These are phyloP conservation scores for Ophiostoma sp. DNA, from an alignment of 2,329 filamentous ascomycete species.

Conservation along the genomic window DNA sequence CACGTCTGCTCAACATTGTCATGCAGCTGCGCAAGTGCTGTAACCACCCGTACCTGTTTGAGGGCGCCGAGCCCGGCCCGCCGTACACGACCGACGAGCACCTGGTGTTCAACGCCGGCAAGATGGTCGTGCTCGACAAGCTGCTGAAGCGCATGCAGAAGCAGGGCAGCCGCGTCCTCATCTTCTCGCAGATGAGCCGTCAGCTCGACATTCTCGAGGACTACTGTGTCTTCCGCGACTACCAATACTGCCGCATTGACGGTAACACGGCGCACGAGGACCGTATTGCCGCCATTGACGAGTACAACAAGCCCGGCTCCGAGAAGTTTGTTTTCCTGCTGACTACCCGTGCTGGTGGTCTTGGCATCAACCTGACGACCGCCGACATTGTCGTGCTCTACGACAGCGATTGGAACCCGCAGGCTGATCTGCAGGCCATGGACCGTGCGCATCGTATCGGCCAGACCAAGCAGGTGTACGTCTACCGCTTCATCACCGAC, in stretches of 20 bases:
- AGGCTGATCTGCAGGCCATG: slow-evolving; percentile 98
- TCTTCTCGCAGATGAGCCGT: slow-evolving; percentile 99
- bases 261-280: slow-evolving; percentile 96
- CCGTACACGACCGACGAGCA: slow-evolving; percentile 99
- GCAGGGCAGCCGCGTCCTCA: slow-evolving; percentile 91
- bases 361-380: slow-evolving; percentile 93
- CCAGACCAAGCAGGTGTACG: slow-evolving; percentile 95
- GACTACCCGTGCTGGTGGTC: slow-evolving; percentile 90
- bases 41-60: slow-evolving; percentile 97
- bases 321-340: slow-evolving; percentile 97
- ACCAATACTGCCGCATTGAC: slow-evolving; percentile 96
- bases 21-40: slow-evolving; percentile 99
- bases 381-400: slow-evolving; percentile 96
- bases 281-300: slow-evolving; percentile 94
- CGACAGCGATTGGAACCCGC: slow-evolving; percentile 98
- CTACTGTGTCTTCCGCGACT: slow-evolving; percentile 94
- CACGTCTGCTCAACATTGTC: slow-evolving; percentile 93
- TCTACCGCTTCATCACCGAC: slow-evolving; percentile 96
- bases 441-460: slow-evolving; percentile 97
- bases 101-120: slow-evolving; percentile 87
- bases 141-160: slow-evolving; percentile 78
- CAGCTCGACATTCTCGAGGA: slow-evolving; percentile 95
- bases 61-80: slow-evolving; percentile 93
- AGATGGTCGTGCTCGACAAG: slow-evolving; percentile 97
- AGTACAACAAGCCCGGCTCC: slow-evolving; percentile 94